These are phyloP conservation scores for Boletus coccyginus DNA, from an alignment of 768 basidiomycete species.

Conservation along the genomic window DNA sequence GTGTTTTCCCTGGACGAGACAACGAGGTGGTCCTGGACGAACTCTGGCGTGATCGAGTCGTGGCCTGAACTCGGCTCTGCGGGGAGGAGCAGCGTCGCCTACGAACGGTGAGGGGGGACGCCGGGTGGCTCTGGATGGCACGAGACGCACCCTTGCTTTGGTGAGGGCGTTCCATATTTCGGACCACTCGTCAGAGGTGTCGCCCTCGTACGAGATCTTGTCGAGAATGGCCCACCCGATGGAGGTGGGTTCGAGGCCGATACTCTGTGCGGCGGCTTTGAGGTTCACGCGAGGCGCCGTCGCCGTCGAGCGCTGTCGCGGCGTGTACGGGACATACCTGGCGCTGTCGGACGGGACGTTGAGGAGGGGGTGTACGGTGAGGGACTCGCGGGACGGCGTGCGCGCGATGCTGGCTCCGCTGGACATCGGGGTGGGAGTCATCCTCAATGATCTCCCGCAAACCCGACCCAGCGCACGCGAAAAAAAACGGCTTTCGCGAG, in stretches of 20 bases:
- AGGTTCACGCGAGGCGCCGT: constrained; percentile 53
- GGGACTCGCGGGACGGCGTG: constrained; percentile 38
- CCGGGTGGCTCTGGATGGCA: not conserved
- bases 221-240: constrained; percentile 80
- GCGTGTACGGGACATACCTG: constrained; percentile 76
- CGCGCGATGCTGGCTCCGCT: too few relatives aligned
- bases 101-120: constrained; percentile 4
- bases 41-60: constrained; percentile 63
- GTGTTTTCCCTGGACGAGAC: constrained; percentile 43
- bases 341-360: constrained; percentile 31
- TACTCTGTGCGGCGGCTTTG: constrained; percentile 65
- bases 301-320: constrained; percentile 59
- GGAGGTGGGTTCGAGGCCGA: constrained; percentile 62
- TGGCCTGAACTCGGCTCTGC: constrained; percentile 51
- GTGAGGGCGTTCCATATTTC: constrained; percentile 66
- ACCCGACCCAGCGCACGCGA: not conserved
- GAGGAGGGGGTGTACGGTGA: constrained; percentile 65
- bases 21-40: constrained; percentile 81
- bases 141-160: constrained; percentile 57
- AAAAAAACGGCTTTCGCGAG: constrained; percentile 27
- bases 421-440: too few relatives aligned
- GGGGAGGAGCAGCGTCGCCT: constrained; percentile 85
- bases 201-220: constrained; percentile 53
- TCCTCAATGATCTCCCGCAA: too few relatives aligned
- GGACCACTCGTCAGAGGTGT: constrained; percentile 59